These are phyloP conservation scores for Cenchrus fungigraminus DNA, from an alignment of 176 grass and related monocot genomes.

Conservation along the genomic window DNA sequence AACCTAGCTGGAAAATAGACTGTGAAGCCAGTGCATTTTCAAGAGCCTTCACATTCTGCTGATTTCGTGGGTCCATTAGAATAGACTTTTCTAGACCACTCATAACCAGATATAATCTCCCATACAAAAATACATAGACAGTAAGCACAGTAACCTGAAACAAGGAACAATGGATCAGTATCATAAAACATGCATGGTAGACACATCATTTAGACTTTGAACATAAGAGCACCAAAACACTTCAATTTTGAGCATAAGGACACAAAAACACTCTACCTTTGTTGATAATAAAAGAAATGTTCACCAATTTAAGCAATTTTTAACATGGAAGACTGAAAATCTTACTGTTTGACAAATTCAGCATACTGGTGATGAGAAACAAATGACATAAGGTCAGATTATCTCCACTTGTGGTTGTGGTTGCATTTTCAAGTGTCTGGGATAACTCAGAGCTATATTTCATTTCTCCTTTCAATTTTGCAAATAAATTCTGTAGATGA, in stretches of 20 bases:
- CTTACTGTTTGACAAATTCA: background rate
- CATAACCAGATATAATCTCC: constrained; percentile 89
- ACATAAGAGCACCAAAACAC: background rate
- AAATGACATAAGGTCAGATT: background rate
- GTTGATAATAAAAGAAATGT: constrained; percentile 16
- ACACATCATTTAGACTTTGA: background rate
- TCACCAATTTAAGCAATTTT: constrained; percentile 8
- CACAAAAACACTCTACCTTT: constrained; percentile 1
- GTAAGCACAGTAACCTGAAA: constrained; percentile 88
- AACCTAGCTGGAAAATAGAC: constrained; percentile 87
- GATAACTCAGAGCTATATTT: background rate
- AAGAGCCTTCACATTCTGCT: constrained; percentile 69
- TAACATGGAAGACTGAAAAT: background rate
- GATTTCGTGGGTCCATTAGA: constrained; percentile 71
- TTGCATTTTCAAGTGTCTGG: background rate
- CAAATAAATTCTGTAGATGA: background rate
- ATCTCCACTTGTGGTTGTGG: background rate
- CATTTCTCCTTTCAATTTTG: background rate
- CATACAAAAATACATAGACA: constrained; percentile 94
- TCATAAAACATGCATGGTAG: constrained; percentile 26
- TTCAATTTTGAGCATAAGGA: background rate
- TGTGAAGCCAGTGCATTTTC: constrained; percentile 93
- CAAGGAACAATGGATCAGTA: constrained; percentile 35
- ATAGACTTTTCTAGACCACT: constrained; percentile 91
- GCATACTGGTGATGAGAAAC: background rate